These are phyloP conservation scores for Neolentinus lepideus DNA, from an alignment of 1,284 basidiomycete species.

Conservation along the genomic window DNA sequence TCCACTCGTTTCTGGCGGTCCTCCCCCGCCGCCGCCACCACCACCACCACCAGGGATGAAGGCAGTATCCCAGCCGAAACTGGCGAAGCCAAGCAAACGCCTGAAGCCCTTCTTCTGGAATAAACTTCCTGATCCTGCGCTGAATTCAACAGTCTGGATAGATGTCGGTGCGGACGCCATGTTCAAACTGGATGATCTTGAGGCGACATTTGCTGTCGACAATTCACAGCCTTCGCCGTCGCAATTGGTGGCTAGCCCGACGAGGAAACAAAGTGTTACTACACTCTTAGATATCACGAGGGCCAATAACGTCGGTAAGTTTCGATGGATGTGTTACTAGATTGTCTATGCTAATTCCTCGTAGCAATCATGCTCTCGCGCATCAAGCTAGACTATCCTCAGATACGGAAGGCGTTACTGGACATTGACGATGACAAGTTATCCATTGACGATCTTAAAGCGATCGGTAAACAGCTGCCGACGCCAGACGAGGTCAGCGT, in stretches of 20 bases:
- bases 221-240: conserved; percentile 32
- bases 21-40: conserved; percentile 21
- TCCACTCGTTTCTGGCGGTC: conserved; percentile 15
- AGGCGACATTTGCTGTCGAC: conserved; percentile 68
- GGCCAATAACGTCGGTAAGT: conserved; percentile 78
- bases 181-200: conserved; percentile 66
- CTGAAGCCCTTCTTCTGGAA: conserved; percentile 90
- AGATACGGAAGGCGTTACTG: conserved; percentile 64
- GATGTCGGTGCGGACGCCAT: conserved; percentile 36
- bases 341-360: conserved; percentile 9
- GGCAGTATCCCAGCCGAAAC: conserved; percentile 19
- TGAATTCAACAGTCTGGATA: conserved; percentile 65
- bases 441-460: conserved; percentile 65
- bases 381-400: conserved; percentile 56
- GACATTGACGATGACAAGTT: conserved; percentile 62
- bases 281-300: conserved; percentile 75
- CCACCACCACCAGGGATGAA: conserved; percentile 24
- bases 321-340: not conserved
- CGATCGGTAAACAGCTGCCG: conserved; percentile 68
- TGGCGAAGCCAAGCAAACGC: conserved; percentile 43
- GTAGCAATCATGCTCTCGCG: conserved; percentile 76
- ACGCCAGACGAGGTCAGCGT: conserved; percentile 67
- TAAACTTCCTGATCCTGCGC: conserved; percentile 48
- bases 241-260: conserved; percentile 28
- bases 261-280: conserved; percentile 55